Conservation (phyloP, 495 filamentous ascomycete genomes). For the Penicillium desertorum region DNA sequence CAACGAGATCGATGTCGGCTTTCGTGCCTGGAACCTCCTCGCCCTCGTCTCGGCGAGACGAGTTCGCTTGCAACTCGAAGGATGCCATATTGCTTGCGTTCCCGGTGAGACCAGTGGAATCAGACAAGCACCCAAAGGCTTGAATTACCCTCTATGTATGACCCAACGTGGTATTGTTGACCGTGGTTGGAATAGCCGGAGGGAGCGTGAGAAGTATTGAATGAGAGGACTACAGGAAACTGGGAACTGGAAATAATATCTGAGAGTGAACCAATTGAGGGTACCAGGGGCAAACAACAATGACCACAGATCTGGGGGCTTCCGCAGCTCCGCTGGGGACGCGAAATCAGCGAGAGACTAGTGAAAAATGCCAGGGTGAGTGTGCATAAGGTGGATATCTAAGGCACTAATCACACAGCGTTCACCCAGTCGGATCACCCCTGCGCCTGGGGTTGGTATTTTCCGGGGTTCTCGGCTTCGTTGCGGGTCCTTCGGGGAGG, state of each 20-base stretch:
- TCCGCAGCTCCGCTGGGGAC: neutral
- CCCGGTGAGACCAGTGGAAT: neutral
- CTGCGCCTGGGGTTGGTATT: constrained; percentile 6
- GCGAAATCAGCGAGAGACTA: constrained; percentile 8
- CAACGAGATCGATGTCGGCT: constrained; percentile 34
- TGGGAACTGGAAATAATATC: neutral
- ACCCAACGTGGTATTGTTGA: neutral
- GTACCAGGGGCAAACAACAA: neutral
- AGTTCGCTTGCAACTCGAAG: constrained; percentile 21
- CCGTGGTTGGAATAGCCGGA: neutral
- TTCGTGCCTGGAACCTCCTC: constrained; percentile 24
- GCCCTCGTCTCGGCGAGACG: constrained; percentile 22
- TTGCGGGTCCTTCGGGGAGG: constrained; percentile 18
- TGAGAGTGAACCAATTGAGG: neutral
- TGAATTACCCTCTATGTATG: neutral
- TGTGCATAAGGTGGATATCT: constrained; percentile 24
- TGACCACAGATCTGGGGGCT: neutral
- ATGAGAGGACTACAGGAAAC: neutral
- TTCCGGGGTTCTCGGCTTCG: constrained; percentile 8
- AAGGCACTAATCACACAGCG: constrained; percentile 1
- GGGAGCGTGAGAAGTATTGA: neutral
- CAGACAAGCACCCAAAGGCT: neutral
- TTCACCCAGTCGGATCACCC: neutral
- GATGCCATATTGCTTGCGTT: constrained; percentile 25
- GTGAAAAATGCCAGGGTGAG: constrained; percentile 16